A percentile compares a stretch with the other conserved stretches of the same genome.
Evolutionary conservation across 2,329 filamentous ascomycete species (phyloP).

Genomic region (Diaporthe ilicicola): DNA sequence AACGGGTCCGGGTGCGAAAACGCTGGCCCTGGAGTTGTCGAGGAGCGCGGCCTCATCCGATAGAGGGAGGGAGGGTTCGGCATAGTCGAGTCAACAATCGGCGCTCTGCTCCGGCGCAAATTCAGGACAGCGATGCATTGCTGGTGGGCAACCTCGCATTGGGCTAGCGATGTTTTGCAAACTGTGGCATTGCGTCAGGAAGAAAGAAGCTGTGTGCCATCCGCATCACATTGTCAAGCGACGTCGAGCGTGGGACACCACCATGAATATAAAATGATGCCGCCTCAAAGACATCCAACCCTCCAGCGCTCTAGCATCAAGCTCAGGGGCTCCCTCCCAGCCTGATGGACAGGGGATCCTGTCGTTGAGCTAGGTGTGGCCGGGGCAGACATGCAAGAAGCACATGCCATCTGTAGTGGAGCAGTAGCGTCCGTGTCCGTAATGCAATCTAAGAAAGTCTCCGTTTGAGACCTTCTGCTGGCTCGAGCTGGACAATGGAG

Average conservation of each 20-base stretch:
- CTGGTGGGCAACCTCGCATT: neutral
- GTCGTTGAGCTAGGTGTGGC: conserved; percentile 16
- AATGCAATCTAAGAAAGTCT: conserved; percentile 34
- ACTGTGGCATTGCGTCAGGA: neutral
- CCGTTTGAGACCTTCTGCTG: conserved; percentile 29
- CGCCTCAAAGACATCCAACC: neutral
- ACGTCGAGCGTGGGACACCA: conserved; percentile 10
- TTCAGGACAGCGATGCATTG: neutral
- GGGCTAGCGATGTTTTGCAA: neutral
- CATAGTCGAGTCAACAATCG: neutral
- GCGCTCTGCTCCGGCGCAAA: neutral
- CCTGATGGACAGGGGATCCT: conserved; percentile 19
- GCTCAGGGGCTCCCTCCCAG: conserved; percentile 18
- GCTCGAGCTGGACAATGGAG: neutral
- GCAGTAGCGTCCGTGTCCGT: conserved; percentile 31
- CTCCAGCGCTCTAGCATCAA: neutral
- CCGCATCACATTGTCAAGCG: neutral
- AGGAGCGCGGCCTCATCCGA: conserved; percentile 21
- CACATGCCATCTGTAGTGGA: conserved; percentile 33
- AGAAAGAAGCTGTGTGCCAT: neutral
- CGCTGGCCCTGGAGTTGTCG: conserved; percentile 10
- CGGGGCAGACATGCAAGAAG: conserved; percentile 28
- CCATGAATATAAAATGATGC: conserved; percentile 17
- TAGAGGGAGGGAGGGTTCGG: neutral
- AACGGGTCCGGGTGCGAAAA: conserved; percentile 20